Base-by-base conservation (phyloP, 352 stramenopile genomes). In the Pythium aristosporum region DNA sequence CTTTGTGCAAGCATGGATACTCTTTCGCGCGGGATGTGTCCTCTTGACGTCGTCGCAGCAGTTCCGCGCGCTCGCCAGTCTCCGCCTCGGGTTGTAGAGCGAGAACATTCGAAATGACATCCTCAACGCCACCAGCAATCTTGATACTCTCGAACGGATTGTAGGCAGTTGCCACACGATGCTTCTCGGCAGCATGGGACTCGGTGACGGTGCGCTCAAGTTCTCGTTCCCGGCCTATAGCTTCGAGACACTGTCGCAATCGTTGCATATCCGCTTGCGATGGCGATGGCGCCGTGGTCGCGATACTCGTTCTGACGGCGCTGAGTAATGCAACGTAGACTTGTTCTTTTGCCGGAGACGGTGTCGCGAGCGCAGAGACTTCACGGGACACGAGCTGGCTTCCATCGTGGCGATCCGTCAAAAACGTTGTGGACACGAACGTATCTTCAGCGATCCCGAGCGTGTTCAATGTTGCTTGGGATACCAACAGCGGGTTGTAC, bases 131-230 rank as follows among this genome's bases (percentile, higher is more conserved):
- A 37, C 80, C 80, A 5, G 60, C 61, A 28, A 61, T 51, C 65
- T 87, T 88, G 51, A 90, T 88, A 1, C 65, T 61, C 15, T 75
- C 68, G 21, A 89, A 90, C 8, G 80, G 80, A 36, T 88, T 79
- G 54, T 88, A 88, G 5, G 69, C 72, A 16, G 7, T 30, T 18
- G 63, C 48, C 60, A 53, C 48, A 57, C 39, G 37, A 62, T 62
- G 23, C 51, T 50, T 30, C 63, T 71, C 55, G 68, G 70, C 21
- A 1, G 13, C 42, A 2, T 16, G n/a, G 1, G 30, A 23, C 6
- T 48, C 30, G 0, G 32, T 21, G 66, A 51, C 3, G 54, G 65
- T n/a, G 15, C 41, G 3, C 48, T 89, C 78, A 0, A 80, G 61
- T n/a, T 77, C 65, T 7, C 42, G 53, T 39, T 89, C 80, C 0